Evolutionary conservation across 768 basidiomycete species (phyloP).

Genomic region (Mycena pura): DNA sequence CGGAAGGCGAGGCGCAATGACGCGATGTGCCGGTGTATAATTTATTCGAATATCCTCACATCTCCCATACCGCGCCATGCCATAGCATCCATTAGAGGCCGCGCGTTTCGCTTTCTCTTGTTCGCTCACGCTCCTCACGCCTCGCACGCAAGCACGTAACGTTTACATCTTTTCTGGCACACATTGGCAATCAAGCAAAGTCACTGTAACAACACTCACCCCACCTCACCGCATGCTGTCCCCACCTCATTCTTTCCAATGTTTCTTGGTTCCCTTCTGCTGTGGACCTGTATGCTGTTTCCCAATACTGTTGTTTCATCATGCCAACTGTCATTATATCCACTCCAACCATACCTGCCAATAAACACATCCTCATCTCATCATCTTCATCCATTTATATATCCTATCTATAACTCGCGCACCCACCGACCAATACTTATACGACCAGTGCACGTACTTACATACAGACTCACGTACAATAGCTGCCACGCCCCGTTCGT

Average conservation of each 20-base stretch:
- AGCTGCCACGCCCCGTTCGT: neutral
- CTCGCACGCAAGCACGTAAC: constrained; percentile 10
- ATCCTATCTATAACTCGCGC: constrained; percentile 6
- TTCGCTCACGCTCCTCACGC: constrained; percentile 1
- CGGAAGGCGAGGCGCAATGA: constrained; percentile 16
- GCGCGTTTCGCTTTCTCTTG: neutral
- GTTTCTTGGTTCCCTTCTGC: constrained; percentile 16
- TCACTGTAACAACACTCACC: constrained; percentile 21
- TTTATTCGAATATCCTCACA: neutral
- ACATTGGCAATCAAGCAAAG: constrained; percentile 2
- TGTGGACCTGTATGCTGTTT: constrained; percentile 14
- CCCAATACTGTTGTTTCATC: neutral
- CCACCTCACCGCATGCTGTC: constrained; percentile 18
- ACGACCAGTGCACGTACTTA: neutral
- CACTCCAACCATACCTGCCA: constrained; percentile 4
- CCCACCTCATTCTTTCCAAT: neutral
- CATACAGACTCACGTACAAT: constrained; percentile 11
- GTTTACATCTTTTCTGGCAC: constrained; percentile 19
- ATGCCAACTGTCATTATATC: constrained; percentile 16
- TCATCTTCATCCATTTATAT: neutral
- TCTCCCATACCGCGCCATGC: neutral
- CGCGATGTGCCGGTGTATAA: neutral
- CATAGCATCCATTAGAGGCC: constrained; percentile 13
- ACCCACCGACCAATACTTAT: neutral
- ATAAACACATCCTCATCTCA: neutral